Evolutionary conservation across 2,329 filamentous ascomycete species (phyloP).

Genomic region (Diaporthe capsici): DNA sequence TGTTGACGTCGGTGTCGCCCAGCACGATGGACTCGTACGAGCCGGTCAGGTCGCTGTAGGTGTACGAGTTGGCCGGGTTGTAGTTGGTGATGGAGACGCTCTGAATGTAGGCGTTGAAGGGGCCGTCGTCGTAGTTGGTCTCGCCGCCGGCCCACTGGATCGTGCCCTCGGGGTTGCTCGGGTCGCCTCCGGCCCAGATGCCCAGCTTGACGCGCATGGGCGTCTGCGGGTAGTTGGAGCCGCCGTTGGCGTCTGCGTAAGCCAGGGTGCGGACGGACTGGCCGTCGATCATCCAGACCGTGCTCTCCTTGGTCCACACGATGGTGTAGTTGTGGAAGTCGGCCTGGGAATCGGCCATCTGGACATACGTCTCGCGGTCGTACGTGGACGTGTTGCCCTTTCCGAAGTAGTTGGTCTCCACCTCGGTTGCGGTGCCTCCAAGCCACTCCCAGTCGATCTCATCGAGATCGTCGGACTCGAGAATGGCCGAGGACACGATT

Average conservation of each 20-base stretch:
- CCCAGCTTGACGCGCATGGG: slow-evolving; percentile 81
- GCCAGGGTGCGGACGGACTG: slow-evolving; percentile 72
- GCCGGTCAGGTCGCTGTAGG: slow-evolving; percentile 58
- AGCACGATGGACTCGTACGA: slow-evolving; percentile 59
- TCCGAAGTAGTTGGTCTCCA: slow-evolving; percentile 87
- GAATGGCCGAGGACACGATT: slow-evolving; percentile 81
- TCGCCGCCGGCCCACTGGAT: slow-evolving; percentile 78
- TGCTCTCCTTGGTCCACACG: slow-evolving; percentile 75
- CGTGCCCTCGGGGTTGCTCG: slow-evolving; percentile 76
- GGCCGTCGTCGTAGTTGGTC: slow-evolving; percentile 59
- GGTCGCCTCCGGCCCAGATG: slow-evolving; percentile 74
- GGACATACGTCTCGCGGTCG: slow-evolving; percentile 72
- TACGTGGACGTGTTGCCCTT: slow-evolving; percentile 77
- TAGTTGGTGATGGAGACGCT: slow-evolving; percentile 59
- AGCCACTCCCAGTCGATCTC: slow-evolving; percentile 92
- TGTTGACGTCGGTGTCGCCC: slow-evolving; percentile 42
- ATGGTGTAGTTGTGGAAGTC: slow-evolving; percentile 76
- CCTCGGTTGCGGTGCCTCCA: slow-evolving; percentile 75
- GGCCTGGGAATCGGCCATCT: slow-evolving; percentile 64
- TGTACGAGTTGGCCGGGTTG: slow-evolving; percentile 57
- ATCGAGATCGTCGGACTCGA: slow-evolving; percentile 83
- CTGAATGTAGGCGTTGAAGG: slow-evolving; percentile 62
- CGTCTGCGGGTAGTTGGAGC: slow-evolving; percentile 77
- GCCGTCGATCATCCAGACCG: slow-evolving; percentile 77
- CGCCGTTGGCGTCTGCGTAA: slow-evolving; percentile 70